phyloP scores from a whole-genome alignment of 352 stramenopile genomes.

The Chloridella minuta region DNA sequence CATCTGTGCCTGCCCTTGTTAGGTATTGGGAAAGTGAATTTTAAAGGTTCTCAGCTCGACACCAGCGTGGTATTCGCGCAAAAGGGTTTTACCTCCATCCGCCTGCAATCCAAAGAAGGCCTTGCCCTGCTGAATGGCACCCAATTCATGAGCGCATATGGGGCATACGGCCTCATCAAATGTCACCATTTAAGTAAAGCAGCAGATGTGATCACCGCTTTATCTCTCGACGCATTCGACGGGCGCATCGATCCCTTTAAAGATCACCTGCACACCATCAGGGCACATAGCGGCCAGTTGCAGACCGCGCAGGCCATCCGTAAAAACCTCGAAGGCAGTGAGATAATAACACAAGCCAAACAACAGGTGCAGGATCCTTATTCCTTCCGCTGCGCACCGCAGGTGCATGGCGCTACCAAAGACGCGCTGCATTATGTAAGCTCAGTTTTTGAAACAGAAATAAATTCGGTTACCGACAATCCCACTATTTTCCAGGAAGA shows the following conservation, averaged over 20 bases:
- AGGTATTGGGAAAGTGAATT: slow-evolving; percentile 32
- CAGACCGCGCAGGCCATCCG: slow-evolving; percentile 25
- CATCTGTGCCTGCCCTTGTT: slow-evolving; percentile 51
- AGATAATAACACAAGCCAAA: slow-evolving; percentile 30
- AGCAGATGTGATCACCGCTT: slow-evolving; percentile 36
- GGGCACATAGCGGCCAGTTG: slow-evolving; percentile 39
- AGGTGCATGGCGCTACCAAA: slow-evolving; percentile 46
- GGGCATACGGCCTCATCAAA: slow-evolving; percentile 35
- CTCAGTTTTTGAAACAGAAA: slow-evolving; percentile 41
- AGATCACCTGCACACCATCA: slow-evolving; percentile 40
- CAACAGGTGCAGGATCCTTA: slow-evolving; percentile 52
- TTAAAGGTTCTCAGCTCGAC: slow-evolving; percentile 26
- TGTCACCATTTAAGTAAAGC: slow-evolving; percentile 33
- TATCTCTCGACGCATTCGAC: slow-evolving; percentile 45
- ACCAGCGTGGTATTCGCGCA: slow-evolving; percentile 32
- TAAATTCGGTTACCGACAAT: slow-evolving; percentile 53
- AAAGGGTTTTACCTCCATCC: slow-evolving; percentile 31
- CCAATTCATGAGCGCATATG: slow-evolving; percentile 45
- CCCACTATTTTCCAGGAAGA: slow-evolving; percentile 29
- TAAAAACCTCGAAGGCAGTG: slow-evolving; percentile 39
- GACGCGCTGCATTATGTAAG: slow-evolving; percentile 48
- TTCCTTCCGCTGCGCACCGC: slow-evolving; percentile 41
- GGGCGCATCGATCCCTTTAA: slow-evolving; percentile 48
- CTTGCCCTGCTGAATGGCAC: slow-evolving; percentile 56
- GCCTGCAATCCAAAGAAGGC: slow-evolving; percentile 44